A percentile compares a stretch with the other conserved stretches of the same genome.
Evolutionary conservation across 176 grass and related monocot genomes (phyloP).

Genomic region (Alopecurus myosuroides): DNA sequence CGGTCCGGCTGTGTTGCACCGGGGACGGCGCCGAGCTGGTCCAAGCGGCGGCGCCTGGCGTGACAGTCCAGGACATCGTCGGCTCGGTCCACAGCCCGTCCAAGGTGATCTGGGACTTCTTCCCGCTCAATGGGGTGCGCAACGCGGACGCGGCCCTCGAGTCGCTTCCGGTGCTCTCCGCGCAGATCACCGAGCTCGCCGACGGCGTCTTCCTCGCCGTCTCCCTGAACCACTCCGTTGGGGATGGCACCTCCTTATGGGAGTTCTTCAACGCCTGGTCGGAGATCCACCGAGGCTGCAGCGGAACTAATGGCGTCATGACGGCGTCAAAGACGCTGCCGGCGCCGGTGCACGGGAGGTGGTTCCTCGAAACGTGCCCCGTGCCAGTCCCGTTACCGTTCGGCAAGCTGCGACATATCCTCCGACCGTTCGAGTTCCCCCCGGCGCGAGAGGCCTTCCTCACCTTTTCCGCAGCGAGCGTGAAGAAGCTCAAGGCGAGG

Average conservation of each 20-base stretch:
- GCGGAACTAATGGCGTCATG: background rate
- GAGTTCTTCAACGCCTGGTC: constrained; percentile 1
- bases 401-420: background rate
- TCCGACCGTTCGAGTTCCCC: background rate
- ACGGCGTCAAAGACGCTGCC: too few species aligned
- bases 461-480: constrained; percentile 21
- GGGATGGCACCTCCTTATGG: background rate
- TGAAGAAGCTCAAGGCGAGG: constrained; percentile 16
- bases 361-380: constrained; percentile 17
- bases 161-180: background rate
- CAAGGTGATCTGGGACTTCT: background rate
- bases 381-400: constrained; percentile 20
- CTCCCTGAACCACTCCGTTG: background rate
- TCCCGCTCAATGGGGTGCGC: background rate
- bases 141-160: background rate
- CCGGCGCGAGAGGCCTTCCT: constrained; percentile 24
- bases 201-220: background rate
- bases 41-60: background rate
- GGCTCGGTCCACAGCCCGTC: background rate
- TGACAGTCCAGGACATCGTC: background rate
- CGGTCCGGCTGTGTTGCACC: background rate
- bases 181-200: background rate
- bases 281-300: background rate
- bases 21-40: background rate
- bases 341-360: constrained; percentile 15